Evolutionary conservation across 768 basidiomycete species (phyloP).

Genomic region (Kwoniella dejecticola): DNA sequence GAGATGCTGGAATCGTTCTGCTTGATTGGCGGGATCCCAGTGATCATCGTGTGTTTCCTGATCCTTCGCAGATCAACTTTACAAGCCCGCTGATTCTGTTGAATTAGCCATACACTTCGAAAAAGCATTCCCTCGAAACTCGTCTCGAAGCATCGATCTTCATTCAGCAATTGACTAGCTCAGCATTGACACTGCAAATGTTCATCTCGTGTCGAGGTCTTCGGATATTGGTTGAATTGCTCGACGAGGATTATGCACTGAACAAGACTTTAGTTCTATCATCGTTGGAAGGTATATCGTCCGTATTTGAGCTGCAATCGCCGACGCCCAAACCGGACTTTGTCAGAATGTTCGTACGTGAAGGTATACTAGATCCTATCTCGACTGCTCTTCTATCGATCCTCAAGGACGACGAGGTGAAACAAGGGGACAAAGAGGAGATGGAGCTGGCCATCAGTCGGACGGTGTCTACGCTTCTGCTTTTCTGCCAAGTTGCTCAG

Average conservation of each 20-base stretch:
- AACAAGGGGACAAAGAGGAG: slow-evolving; percentile 83
- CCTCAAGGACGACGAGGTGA: slow-evolving; percentile 67
- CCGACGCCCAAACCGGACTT: slow-evolving; percentile 98
- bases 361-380: slow-evolving; percentile 89
- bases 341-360: slow-evolving; percentile 95
- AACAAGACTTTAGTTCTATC: slow-evolving; percentile 89
- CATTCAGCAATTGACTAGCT: slow-evolving; percentile 82
- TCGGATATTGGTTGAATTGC: slow-evolving; percentile 88
- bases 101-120: slow-evolving; percentile 76
- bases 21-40: slow-evolving; percentile 81
- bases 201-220: slow-evolving; percentile 98
- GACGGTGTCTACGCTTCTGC: slow-evolving; percentile 83
- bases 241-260: slow-evolving; percentile 93
- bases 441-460: slow-evolving; percentile 68
- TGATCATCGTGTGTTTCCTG: slow-evolving; percentile 70
- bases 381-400: slow-evolving; percentile 87
- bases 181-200: slow-evolving; percentile 93
- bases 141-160: slow-evolving; percentile 94
- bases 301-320: slow-evolving; percentile 86
- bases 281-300: slow-evolving; percentile 89
- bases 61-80: background rate
- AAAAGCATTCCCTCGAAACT: slow-evolving; percentile 89
- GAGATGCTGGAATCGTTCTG: slow-evolving; percentile 93
- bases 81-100: background rate
- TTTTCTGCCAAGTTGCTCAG: slow-evolving; percentile 96